phyloP scores from a whole-genome alignment of 2,329 filamentous ascomycete species.

The Immersiporthe knoxdaviesiana region DNA sequence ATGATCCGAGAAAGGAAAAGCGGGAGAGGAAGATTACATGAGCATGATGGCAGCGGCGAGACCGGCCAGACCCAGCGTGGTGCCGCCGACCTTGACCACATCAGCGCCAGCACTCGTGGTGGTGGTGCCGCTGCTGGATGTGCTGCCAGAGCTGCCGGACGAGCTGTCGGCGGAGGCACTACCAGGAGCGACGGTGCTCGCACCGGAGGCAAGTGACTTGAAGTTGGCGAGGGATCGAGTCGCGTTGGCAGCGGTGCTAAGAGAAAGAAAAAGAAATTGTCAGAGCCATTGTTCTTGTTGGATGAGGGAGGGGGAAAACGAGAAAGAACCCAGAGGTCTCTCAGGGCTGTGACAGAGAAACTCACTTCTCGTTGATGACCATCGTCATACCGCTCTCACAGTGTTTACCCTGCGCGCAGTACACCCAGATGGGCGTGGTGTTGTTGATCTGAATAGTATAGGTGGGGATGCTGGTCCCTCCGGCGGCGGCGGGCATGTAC shows the following conservation, averaged over 20 bases:
- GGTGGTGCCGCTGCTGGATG: slow-evolving; percentile 32
- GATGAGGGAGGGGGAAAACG: background rate
- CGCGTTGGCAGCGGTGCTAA: slow-evolving; percentile 54
- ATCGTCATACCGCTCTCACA: slow-evolving; percentile 77
- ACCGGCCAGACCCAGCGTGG: slow-evolving; percentile 47
- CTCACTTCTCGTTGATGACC: slow-evolving; percentile 76
- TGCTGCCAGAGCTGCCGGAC: slow-evolving; percentile 25
- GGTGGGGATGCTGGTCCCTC: slow-evolving; percentile 58
- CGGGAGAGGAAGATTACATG: slow-evolving; percentile 37
- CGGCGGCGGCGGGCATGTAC: slow-evolving; percentile 65
- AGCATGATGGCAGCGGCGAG: slow-evolving; percentile 48
- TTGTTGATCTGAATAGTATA: slow-evolving; percentile 73
- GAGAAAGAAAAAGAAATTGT: background rate
- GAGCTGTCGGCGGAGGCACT: slow-evolving; percentile 28
- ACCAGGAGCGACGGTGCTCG: slow-evolving; percentile 39
- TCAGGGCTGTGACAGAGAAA: slow-evolving; percentile 29
- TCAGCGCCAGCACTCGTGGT: slow-evolving; percentile 36
- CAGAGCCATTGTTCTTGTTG: background rate
- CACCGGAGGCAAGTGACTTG: slow-evolving; percentile 44
- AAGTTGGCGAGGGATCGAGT: slow-evolving; percentile 55
- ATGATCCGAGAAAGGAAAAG: slow-evolving; percentile 32
- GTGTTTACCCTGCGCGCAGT: slow-evolving; percentile 75
- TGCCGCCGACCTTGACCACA: slow-evolving; percentile 45
- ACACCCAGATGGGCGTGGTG: slow-evolving; percentile 75
- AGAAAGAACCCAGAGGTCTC: background rate